These are phyloP conservation scores for Flaveria robusta DNA, from an alignment of 129 eudicot genomes.

Conservation along the genomic window DNA sequence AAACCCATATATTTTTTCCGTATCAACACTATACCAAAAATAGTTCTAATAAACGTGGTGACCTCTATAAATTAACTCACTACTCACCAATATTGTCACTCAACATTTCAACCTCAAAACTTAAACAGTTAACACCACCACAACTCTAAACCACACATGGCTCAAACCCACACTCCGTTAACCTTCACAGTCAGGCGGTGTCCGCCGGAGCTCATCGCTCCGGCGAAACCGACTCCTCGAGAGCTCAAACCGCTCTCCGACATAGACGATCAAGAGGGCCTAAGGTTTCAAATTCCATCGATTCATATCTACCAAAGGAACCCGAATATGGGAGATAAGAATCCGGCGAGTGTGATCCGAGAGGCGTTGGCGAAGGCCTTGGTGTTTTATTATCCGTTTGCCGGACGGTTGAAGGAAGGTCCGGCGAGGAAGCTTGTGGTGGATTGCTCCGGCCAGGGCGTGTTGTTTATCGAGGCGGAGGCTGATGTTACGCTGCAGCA, in stretches of 20 bases:
- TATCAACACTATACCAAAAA: no score
- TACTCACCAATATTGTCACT: neutral
- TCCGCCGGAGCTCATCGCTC: neutral
- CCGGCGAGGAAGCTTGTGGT: neutral
- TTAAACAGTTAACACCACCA: neutral
- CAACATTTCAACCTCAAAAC: no score
- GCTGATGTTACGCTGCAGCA: neutral
- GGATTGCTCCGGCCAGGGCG: slow-evolving; percentile 6
- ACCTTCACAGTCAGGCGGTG: neutral
- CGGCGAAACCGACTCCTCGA: slow-evolving; percentile 1
- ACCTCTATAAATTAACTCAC: neutral
- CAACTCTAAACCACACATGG: neutral
- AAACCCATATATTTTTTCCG: no score
- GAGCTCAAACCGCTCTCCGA: neutral
- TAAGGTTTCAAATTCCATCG: neutral
- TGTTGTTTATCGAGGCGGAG: slow-evolving; percentile 14
- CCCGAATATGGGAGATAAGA: neutral
- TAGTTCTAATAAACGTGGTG: no score
- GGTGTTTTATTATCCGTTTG: slow-evolving; percentile 7
- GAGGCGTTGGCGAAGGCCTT: neutral
- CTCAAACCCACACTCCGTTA: neutral
- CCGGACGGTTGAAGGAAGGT: slow-evolving; percentile 10
- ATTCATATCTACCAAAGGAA: neutral
- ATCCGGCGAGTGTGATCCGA: slow-evolving; percentile 2
- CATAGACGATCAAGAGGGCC: slow-evolving; percentile 1